A percentile compares a stretch with the other conserved stretches of the same genome.
These are phyloP conservation scores for Alternaria arbusti DNA, from an alignment of 2,329 filamentous ascomycete species.

Conservation along the genomic window DNA sequence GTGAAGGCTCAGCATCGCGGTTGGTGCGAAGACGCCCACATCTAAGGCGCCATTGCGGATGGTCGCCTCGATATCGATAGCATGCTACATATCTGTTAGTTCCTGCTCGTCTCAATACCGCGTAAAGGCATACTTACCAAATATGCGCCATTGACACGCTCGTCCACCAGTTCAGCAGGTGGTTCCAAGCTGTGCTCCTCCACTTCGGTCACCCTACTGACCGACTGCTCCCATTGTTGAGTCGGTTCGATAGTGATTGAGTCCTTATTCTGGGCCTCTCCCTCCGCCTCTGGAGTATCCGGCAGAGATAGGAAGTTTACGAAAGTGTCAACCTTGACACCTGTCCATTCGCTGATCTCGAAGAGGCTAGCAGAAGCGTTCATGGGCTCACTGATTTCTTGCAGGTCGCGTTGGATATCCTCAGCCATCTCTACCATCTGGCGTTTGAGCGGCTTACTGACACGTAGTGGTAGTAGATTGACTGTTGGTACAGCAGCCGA, in stretches of 20 bases:
- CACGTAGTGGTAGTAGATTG: constrained; percentile 75
- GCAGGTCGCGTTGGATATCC: constrained; percentile 72
- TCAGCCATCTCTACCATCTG: constrained; percentile 60
- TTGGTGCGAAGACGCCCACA: constrained; percentile 60
- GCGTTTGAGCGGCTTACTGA: constrained; percentile 49
- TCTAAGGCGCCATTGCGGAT: constrained; percentile 57
- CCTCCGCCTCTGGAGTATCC: constrained; percentile 30
- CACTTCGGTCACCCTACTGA: constrained; percentile 24
- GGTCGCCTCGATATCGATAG: constrained; percentile 63
- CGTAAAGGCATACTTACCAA: constrained; percentile 43
- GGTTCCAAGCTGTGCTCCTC: constrained; percentile 12
- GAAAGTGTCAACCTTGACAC: constrained; percentile 71
- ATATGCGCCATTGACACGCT: constrained; percentile 39
- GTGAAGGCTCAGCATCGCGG: constrained; percentile 50
- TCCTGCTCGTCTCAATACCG: constrained; percentile 32
- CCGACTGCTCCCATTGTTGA: constrained; percentile 22
- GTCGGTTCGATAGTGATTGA: constrained; percentile 26
- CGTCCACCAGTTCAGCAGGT: constrained; percentile 29
- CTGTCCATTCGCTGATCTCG: constrained; percentile 79
- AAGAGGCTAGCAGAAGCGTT: constrained; percentile 68
- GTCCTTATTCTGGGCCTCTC: not conserved
- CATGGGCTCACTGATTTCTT: constrained; percentile 62
- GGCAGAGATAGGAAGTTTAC: constrained; percentile 79
- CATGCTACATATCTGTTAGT: constrained; percentile 49
- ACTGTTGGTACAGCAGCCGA: constrained; percentile 71